Base-by-base conservation (phyloP, 148 eudicot species). In the Rheum nobile region DNA sequence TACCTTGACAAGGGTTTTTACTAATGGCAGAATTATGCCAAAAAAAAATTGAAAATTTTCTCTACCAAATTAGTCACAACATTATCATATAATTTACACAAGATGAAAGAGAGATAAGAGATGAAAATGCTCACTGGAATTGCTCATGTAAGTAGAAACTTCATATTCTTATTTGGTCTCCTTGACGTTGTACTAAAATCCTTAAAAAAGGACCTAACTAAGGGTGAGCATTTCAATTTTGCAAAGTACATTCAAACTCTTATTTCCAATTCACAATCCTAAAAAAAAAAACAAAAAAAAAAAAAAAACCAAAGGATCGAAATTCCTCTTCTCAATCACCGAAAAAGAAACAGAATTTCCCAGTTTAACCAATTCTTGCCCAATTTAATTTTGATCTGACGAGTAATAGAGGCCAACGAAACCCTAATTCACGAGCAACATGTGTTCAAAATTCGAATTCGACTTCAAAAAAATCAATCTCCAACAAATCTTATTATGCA, bases 401-500 rank as follows among this genome's bases (percentile, higher is more conserved):
- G 19, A 50, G 55, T 50, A n/a, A 19, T 6, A 50, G 22, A 50
- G 55, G 19, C 55, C 13, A n/a, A n/a, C 26, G 57, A 50, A 50
- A 50, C 57, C 57, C 57, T 50, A 50, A 50, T 21, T n/a, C 26
- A 6, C 9, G 24, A 50, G 57, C 52, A 50, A 50, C 1, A 50
- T 50, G 5, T 50, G 21, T 50, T n/a, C 55, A 50, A 50, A 50
- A 19, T 46, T 50, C 55, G 6, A 50, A 50, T 50, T 19, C 54
- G 11, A 72, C 67, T n/a, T n/a, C 72, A 79, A 65, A 26, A 32
- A 59, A 75, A 8, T 69, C 26, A 50, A 22, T 35, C 52, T 71
- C 67, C 48, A 50, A 50, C 38, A 2, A 68, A 93, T 97, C 98
- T 93, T 93, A 72, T 93, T 93, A 77, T 93, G 98, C 98, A 91